Base-by-base conservation (phyloP, 352 stramenopile species). In the Thraustochytrium sp. region DNA sequence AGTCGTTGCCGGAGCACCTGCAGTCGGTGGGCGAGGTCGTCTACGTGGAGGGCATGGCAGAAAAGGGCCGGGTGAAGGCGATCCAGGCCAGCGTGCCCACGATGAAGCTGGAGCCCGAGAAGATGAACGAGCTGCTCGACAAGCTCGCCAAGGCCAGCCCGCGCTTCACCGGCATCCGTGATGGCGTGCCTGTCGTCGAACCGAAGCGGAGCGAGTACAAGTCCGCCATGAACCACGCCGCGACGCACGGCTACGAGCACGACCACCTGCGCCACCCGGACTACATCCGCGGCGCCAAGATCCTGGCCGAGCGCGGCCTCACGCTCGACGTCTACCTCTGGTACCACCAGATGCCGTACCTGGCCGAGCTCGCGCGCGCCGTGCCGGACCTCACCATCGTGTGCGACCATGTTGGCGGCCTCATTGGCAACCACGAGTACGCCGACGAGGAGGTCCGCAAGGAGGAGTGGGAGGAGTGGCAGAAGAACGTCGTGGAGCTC, bases 281-380 rank as follows among this genome's bases (percentile, higher is more conserved):
- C 13, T 72, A 49, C 59, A 26, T 26, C 40, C 59, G 59, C 23
- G 59, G 59, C 59, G 59, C 59, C 59, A 72, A 72, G 59, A 26
- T 72, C 13, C 59, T 77, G 26, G 68, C 18, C 13, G 18, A 44
- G 23, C 31, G 34, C 26, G 68, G 68, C 18, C 68, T 80, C 46
- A 53, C 29, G 21, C 40, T 80, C 26, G 68, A 80, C 46, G 0
- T 80, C 44, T 80, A 80, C 68, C 40, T 46, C 51, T 80, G n/a
- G 13, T 53, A 80, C 46, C 11, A 46, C 31, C 68, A 80, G 53
- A 42, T 80, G 16, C n/a, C 37, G 23, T 23, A 72, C 8, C 44
- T 34, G 5, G 48, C 68, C 26, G 23, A 80, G 37, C 53, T 80
- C 13, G 68, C 53, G n/a, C 31, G 40, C 23, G 37, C n/a, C 16